Evolutionary conservation across 2,329 filamentous ascomycete species (phyloP), one percentile per base, ranked within the genome.

Genomic region (Aspergillus alliaceus): DNA sequence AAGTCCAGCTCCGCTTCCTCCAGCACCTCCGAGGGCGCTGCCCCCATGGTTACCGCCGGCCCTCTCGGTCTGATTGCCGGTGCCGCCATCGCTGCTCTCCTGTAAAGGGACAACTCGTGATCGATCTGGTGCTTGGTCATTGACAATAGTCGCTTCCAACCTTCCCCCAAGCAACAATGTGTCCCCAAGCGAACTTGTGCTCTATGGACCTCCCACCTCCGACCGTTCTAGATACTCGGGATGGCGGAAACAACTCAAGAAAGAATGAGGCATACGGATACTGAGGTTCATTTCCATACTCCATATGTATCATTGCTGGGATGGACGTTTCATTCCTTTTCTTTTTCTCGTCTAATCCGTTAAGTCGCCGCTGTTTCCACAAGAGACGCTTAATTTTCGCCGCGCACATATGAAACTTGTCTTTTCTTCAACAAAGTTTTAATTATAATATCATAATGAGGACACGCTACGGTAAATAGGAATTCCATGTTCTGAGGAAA

Each of bases 31-130:
- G 69, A 68, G 44, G 66, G 66, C n/a, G 69, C 64, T 40, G 71
- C 61, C 56, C 66, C 73, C 56, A 64, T 74, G 34, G 70, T 69
- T 55, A 77, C 74, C 32, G 72, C 72, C 49, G 75, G 61, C 54
- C 71, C 76, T 27, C 61, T 68, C 25, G 67, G 69, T 24, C 65
- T 78, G 51, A 66, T 78, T 22, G 78, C 76, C 61, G 77, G 76
- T 66, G 69, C 72, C 59, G 68, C 75, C 49, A 65, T 80, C 47
- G 74, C 75, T 63, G 74, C 75, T 62, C 69, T 80, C 59, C 66
- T 79, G 62, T 79, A 74, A 73, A 60, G 32, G 39, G 54, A 44
- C 27, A 32, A 25, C 9, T 29, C 24, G 25, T 46, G 14, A 32
- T 15, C 44, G 2, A 48, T 15, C 20, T 6, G 8, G 6, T 18